These are phyloP conservation scores for Tylopilus cervinicoccineus DNA, from an alignment of 768 basidiomycete genomes.

Conservation along the genomic window DNA sequence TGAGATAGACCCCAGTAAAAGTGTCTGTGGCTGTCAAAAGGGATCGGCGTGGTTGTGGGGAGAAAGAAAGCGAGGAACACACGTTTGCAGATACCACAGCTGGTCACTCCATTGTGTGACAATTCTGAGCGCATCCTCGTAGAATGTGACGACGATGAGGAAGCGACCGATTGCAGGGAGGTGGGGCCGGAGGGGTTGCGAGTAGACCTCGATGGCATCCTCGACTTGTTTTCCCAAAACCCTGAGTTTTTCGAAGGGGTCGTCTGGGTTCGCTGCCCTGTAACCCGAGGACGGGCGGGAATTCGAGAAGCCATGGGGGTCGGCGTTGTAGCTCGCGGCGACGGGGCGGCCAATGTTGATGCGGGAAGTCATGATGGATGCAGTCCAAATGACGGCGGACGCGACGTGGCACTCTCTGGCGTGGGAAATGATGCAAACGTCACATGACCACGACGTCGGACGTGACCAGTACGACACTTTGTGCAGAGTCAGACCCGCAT, in stretches of 20 bases:
- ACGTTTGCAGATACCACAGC: conserved; percentile 97
- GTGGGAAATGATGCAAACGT: conserved; percentile 21
- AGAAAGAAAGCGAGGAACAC: conserved; percentile 29
- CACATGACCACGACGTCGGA: conserved; percentile 20
- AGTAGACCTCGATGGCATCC: conserved; percentile 88
- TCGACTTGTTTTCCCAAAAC: conserved; percentile 73
- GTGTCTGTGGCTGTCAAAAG: conserved; percentile 69
- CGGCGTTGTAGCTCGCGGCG: conserved; percentile 52
- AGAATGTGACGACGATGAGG: conserved; percentile 95
- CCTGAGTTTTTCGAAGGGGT: conserved; percentile 76
- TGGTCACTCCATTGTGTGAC: conserved; percentile 95
- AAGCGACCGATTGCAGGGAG: conserved; percentile 94
- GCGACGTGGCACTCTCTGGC: conserved; percentile 23
- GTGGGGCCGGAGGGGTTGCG: conserved; percentile 90
- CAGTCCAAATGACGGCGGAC: not conserved
- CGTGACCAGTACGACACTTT: not conserved
- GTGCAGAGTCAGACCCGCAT: not conserved
- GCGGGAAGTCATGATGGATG: conserved; percentile 64
- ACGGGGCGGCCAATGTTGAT: conserved; percentile 79
- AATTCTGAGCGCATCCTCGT: conserved; percentile 95
- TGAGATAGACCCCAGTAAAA: conserved; percentile 97
- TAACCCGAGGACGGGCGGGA: conserved; percentile 66
- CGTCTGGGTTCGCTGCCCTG: conserved; percentile 76
- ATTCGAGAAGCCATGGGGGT: conserved; percentile 81
- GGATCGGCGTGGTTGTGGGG: conserved; percentile 6